These are phyloP conservation scores for Bisporella sp. DNA, from an alignment of 2,329 filamentous ascomycete genomes.

Conservation along the genomic window DNA sequence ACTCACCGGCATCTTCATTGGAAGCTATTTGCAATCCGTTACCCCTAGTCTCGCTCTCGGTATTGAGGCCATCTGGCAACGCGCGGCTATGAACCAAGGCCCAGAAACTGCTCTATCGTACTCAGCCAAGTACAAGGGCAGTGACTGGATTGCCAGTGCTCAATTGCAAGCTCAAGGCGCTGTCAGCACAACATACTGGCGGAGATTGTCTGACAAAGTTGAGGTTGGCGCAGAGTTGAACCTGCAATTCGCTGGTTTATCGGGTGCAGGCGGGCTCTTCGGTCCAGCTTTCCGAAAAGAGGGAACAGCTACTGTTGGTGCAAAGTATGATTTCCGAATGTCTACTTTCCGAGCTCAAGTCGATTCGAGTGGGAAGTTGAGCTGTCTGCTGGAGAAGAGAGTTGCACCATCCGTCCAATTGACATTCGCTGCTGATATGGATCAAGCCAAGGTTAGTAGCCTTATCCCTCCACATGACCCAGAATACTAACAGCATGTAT, in stretches of 20 bases:
- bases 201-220: constrained; percentile 84
- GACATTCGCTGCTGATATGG: constrained; percentile 93
- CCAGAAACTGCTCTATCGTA: constrained; percentile 92
- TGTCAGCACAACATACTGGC: constrained; percentile 90
- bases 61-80: constrained; percentile 91
- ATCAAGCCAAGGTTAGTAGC: constrained; percentile 80
- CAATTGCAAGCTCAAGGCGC: constrained; percentile 78
- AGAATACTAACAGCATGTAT: constrained; percentile 24
- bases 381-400: constrained; percentile 89
- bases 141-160: constrained; percentile 87
- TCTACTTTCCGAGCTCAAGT: constrained; percentile 94
- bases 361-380: constrained; percentile 90
- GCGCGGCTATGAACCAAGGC: constrained; percentile 71
- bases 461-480: background rate
- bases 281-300: constrained; percentile 73
- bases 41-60: constrained; percentile 83
- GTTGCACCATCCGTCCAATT: constrained; percentile 88
- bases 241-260: constrained; percentile 66
- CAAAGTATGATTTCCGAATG: constrained; percentile 97
- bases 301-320: constrained; percentile 82
- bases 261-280: constrained; percentile 59
- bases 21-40: constrained; percentile 89
- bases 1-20: constrained; percentile 90
- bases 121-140: constrained; percentile 81
- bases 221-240: constrained; percentile 95